Base-by-base conservation (phyloP, 1,139 yeast genomes). In the Nakaseomyces delphensis region DNA sequence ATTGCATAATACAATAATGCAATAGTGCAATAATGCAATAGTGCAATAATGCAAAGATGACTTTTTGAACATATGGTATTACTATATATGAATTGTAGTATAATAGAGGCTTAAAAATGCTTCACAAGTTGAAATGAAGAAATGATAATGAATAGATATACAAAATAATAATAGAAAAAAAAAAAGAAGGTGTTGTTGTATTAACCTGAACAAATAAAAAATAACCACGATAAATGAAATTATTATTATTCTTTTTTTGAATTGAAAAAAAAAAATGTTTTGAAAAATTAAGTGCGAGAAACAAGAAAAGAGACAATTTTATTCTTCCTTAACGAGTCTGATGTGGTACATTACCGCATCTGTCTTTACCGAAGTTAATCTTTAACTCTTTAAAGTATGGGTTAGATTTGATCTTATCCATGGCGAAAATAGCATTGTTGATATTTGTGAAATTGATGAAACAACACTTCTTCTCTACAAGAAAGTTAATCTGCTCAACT, bases 381-480 rank as follows among this genome's bases (percentile, higher is more conserved):
- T 80, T 83, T 52, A 83, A 72, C 48, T 63, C 65, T 48, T 62
- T 66, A 62, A 69, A 76, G 25, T 65, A 67, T 3, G 66, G 67
- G 47, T 71, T 70, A 37, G 68, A 67, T 49, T 76, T 76, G 50
- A 79, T 74, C 50, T 78, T 77, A 44, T 77, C 79, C 52, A 89
- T 82, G 3, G 95, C 96, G 46, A 80, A 76, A 53, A 89, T 84
- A 4, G 96, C 95, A 55, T 83, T 80, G 41, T 83, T 76, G 53
- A 91, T 85, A 60, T 85, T 83, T 36, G 93, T 83, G 59, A 86
- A 91, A 62, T 91, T 91, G 47, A 91, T 80, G 64, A 91, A 91
- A 3, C 95, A 96, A 68, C 97, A 89, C 49, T 81, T 80, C 51
- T 83, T 86, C 58, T 85, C 94, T 16, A 72, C 70, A 50, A 91